Evolutionary conservation across 805 yeast species (phyloP).

Genomic region (Zygoascus biomembranicola): DNA sequence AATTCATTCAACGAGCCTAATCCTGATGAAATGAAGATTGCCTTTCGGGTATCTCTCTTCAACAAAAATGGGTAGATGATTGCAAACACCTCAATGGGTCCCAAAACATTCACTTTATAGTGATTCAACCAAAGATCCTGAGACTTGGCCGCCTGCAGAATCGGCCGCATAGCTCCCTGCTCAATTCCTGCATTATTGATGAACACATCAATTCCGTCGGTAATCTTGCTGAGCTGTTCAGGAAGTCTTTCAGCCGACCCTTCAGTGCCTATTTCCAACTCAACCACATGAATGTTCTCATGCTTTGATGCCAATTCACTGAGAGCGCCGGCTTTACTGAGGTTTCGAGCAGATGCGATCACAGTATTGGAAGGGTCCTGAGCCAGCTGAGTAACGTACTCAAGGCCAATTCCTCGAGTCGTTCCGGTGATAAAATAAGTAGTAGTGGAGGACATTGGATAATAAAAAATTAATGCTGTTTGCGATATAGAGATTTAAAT

Average conservation of each 20-base stretch:
- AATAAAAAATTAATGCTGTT: no score
- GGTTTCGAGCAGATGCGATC: constrained; percentile 20
- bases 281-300: constrained; percentile 20
- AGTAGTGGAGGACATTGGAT: no score
- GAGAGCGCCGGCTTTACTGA: constrained; percentile 10
- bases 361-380: constrained; percentile 16
- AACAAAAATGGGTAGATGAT: constrained; percentile 20
- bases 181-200: constrained; percentile 25
- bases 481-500: no score
- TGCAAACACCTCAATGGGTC: constrained; percentile 19
- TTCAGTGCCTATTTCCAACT: constrained; percentile 19
- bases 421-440: constrained; percentile 29
- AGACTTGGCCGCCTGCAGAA: background rate
- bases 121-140: constrained; percentile 11
- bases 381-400: constrained; percentile 24
- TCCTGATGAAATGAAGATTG: constrained; percentile 24
- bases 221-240: constrained; percentile 8
- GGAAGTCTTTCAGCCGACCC: constrained; percentile 16
- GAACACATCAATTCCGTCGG: constrained; percentile 24
- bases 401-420: constrained; percentile 31
- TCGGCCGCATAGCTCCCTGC: background rate
- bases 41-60: constrained; percentile 19
- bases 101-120: constrained; percentile 20
- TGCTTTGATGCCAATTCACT: constrained; percentile 5
- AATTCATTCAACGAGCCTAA: constrained; percentile 21